Base-by-base conservation (phyloP, 768 basidiomycete genomes). In the Suillus brevipes region DNA sequence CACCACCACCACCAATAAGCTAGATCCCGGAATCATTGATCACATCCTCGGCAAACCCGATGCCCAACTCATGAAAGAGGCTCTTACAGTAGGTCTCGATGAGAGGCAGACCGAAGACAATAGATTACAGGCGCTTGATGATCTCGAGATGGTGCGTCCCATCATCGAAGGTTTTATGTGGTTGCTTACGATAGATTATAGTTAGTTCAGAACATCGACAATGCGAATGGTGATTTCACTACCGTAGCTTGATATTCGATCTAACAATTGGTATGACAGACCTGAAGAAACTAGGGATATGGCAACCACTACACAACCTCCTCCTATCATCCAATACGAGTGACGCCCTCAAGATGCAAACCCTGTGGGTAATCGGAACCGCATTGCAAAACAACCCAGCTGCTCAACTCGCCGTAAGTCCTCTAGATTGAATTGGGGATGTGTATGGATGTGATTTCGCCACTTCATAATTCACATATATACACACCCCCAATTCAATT, bases 141-240 rank as follows among this genome's bases (percentile, higher is more conserved):
- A 96, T 71, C 77, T 95, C 37, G 95, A 97, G 78, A 90, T 95
- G 92, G 94, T 91, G 60, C 60, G 85, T 73, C 12, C 34, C 5
- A 50, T 50, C 12, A 25, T 49, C 0, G 4, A 47, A 6, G 5
- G 0, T 10, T 10, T 4, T n/a, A 3, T n/a, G 45, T 12, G 10
- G 45, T n/a, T n/a, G 20, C 45, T 47, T 47, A 47, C n/a, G 23
- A 25, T 49, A 2, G 23, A 14, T 42, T 57, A 34, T 68, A 95
- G 94, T 80, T 96, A 36, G 82, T 96, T 63, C 93, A 97, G 75
- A 85, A 85, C 47, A 93, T 97, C 61, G 95, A 97, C 71, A 97
- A 97, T 74, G 94, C 95, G 0, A 96, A 94, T 72, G 85, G 94
- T 50, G 14, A 50, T 50, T 6, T 13, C 13, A 49, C 49, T 8